Percentiles rank a stretch among this genome's conserved stretches.
Evolutionary conservation across 2,329 filamentous ascomycete species (phyloP).

Genomic region (Ophiobolus disseminans): DNA sequence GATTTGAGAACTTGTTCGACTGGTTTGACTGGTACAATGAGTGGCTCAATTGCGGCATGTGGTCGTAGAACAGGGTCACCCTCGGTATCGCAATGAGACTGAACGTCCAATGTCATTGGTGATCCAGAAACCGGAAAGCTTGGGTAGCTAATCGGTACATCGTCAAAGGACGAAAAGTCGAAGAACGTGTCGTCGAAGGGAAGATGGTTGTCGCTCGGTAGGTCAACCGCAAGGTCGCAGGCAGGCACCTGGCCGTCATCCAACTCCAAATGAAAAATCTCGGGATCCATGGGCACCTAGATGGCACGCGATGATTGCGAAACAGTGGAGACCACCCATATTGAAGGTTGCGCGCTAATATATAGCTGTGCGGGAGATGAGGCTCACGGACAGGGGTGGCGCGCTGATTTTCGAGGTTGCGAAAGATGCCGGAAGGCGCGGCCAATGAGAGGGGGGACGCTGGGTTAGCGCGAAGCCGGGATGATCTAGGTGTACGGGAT

Average conservation of each 20-base stretch:
- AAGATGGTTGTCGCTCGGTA: too few relatives aligned
- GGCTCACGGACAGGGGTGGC: slow-evolving; percentile 14
- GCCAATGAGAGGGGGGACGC: too few relatives aligned
- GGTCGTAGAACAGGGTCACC: too few relatives aligned
- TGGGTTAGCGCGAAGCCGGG: not conserved
- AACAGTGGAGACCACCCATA: not conserved
- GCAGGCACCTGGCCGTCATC: not conserved
- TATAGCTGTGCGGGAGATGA: not conserved
- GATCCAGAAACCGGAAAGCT: not conserved
- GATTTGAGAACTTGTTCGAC: too few relatives aligned
- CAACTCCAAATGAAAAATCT: not conserved
- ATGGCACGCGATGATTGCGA: not conserved
- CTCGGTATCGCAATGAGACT: not conserved
- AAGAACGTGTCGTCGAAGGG: not conserved
- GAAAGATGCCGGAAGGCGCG: not conserved
- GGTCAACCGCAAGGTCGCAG: not conserved
- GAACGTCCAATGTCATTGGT: not conserved
- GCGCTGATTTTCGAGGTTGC: slow-evolving; percentile 13
- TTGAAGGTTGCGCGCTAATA: not conserved
- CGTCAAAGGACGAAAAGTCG: not conserved
- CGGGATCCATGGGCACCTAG: not conserved
- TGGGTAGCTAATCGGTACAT: not conserved
- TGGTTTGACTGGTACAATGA: too few relatives aligned
- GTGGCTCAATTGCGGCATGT: too few relatives aligned
- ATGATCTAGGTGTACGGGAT: too few relatives aligned